A percentile compares a stretch with the other conserved stretches of the same genome.
Conservation (phyloP, 2,329 filamentous ascomycete species). For the Helicocarpus griseus region DNA sequence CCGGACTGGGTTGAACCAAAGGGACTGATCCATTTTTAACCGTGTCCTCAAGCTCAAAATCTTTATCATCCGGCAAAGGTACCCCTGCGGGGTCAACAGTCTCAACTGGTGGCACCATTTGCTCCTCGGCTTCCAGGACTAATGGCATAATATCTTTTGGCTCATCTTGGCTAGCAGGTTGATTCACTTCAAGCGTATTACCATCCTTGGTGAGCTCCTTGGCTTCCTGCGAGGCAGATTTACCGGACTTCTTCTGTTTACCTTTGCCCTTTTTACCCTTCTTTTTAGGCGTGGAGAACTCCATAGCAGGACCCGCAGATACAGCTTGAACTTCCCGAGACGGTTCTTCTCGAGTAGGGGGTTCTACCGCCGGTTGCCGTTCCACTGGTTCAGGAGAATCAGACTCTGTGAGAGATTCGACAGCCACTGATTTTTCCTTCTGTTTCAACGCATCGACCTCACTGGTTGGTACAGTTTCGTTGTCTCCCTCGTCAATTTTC, state of each 20-base stretch:
- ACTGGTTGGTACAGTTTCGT: neutral
- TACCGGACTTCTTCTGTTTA: neutral
- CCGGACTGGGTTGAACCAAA: neutral
- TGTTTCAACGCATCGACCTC: neutral
- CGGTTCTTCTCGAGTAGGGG: neutral
- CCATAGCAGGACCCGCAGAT: neutral
- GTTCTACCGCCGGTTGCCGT: neutral
- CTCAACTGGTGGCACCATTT: neutral
- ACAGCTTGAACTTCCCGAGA: neutral
- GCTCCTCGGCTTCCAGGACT: neutral
- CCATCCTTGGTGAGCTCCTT: neutral
- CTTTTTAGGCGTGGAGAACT: neutral
- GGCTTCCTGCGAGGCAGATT: neutral
- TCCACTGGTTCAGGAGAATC: neutral
- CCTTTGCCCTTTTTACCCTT: slow-evolving; percentile 5
- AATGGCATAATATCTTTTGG: neutral
- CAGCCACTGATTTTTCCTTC: neutral
- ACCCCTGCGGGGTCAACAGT: neutral
- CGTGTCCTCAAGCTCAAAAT: neutral
- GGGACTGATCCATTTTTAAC: neutral
- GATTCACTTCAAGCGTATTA: slow-evolving; percentile 9
- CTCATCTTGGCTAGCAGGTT: slow-evolving; percentile 13
- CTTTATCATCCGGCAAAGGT: neutral
- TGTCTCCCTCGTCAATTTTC: neutral
- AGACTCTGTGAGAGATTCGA: neutral